Percentiles rank a stretch among this genome's conserved stretches.
Evolutionary conservation across 192 early-diverging fungal species (phyloP).

Genomic region (Backusella luteola): DNA sequence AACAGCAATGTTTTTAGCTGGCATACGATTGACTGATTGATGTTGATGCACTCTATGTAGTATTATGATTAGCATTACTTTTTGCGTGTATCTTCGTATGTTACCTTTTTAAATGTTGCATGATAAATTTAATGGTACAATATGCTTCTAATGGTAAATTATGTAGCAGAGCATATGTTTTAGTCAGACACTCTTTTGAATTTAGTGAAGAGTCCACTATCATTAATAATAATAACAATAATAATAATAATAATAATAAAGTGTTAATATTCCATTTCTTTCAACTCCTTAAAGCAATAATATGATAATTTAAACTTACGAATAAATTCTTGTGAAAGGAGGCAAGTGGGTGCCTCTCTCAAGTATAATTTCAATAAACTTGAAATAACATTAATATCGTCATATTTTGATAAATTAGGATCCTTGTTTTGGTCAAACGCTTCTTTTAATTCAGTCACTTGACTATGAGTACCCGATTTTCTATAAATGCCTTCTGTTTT

Average conservation of each 20-base stretch:
- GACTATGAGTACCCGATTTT: slow-evolving; percentile 67
- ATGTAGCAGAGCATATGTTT: slow-evolving; percentile 17
- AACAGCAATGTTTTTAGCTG: slow-evolving; percentile 84
- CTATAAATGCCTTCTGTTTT: slow-evolving; percentile 78
- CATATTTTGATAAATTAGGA: slow-evolving; percentile 47
- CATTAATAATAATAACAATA: no score
- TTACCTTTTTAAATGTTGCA: slow-evolving; percentile 61
- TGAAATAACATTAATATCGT: slow-evolving; percentile 70
- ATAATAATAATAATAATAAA: neutral
- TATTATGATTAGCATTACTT: neutral
- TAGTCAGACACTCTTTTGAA: slow-evolving; percentile 1
- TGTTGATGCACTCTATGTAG: slow-evolving; percentile 10
- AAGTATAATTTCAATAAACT: slow-evolving; percentile 77
- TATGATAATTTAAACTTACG: neutral
- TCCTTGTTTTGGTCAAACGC: slow-evolving; percentile 54
- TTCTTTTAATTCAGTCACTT: slow-evolving; percentile 59
- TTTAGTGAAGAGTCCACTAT: neutral
- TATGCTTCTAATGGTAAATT: slow-evolving; percentile 59
- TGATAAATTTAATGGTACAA: slow-evolving; percentile 58
- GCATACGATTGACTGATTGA: slow-evolving; percentile 77
- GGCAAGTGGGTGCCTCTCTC: slow-evolving; percentile 64
- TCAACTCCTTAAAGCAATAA: neutral
- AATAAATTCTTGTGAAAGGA: slow-evolving; percentile 43
- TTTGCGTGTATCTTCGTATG: neutral
- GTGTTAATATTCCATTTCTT: neutral